Base-by-base conservation (phyloP, 78 protist genomes). In the Polysphondylium violaceum region DNA sequence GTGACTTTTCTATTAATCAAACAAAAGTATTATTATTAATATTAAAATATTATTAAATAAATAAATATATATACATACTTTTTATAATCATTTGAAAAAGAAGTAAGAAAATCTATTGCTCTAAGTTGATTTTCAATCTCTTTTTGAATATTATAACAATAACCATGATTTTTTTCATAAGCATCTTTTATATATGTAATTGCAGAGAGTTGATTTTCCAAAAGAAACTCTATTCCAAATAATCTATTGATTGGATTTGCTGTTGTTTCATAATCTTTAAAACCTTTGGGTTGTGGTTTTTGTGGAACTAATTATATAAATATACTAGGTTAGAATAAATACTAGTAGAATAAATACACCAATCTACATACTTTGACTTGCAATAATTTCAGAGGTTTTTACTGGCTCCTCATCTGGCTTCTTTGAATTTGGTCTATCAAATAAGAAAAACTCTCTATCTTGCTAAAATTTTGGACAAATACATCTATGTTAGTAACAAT, bases 391-490 rank as follows among this genome's bases (percentile, higher is more conserved):
- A 25, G 67, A 47, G 12, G 59, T 43, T 44, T 68, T 79, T 36
- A 69, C 79, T 25, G 91, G 91, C 9, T 31, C 17, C 29, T 55
- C 67, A 43, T 21, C 58, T 19, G 25, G 11, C 55, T 69, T 55
- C 3, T 69, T 73, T 59, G 69, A 47, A 47, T 69, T 83, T 33
- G 21, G 67, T 44, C 50, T 83, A 33, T 83, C 69, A 43, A 35
- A 83, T 12, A 83, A 59, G 63, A 29, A 83, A 38, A 83, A 58
- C 16, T 83, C 91, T 68, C 35, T 83, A 43, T 83, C 91, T 69
- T 58, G 67, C 88, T 78, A 36, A 33, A n/a, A n/a, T n/a, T n/a
- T 31, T 21, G 67, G 17, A 25, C 35, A 23, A 25, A 25, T 60
- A 23, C 11, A n/a, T 16, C 12, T 50, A 50, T 16, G n/a, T n/a